Evolutionary conservation across 495 filamentous ascomycete species (phyloP), one percentile per base, ranked within the genome.

Genomic region (Penicillium diatomitis): DNA sequence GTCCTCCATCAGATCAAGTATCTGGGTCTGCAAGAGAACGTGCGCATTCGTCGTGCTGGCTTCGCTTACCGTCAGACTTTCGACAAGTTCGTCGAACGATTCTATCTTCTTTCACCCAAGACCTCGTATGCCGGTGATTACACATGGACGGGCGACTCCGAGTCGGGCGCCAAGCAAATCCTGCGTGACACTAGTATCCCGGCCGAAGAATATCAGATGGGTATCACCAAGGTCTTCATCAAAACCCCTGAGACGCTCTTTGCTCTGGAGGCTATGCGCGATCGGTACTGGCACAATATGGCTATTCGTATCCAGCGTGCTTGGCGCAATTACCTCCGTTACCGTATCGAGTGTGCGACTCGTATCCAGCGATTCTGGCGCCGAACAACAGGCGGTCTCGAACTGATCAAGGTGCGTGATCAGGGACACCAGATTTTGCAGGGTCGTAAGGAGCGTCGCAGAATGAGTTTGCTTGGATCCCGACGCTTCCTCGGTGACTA

Each of bases 1-100:
- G 94, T 97, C 33, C 74, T 97, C 52, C 94, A 99, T 77, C 94
- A 99, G 66, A 94, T 99, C 78, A 97, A 99, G 58, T 99, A 99
- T 61, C 85, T 99, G 10, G 94, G 94, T 78, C 72, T 99, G 6
- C 90, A 97, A 60, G 94, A 99, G 72, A 99, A 99, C 76, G 92
- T 99, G 34, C 86, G 94, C 5, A 99, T 99, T 61, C 82, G 94
- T 47, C 82, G 94, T 60, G 92, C 92, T 44, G 94, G 94, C 44
- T 99, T 97, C 64, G 94, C 94, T 6, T 97, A 95, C 60, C 86
- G 94, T 63, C 92, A 97, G 60, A 94, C 91, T 0, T 99, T 94
- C 54, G 94, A 97, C 62, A 97, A 96, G 60, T 99, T 99, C 60
- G 87, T 96, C 31, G 94, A 97, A 66, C 85, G 94, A 34, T 99